Percentiles rank a stretch among this genome's conserved stretches.
phyloP scores from a whole-genome alignment of 192 early-diverging fungal species.

The Dissophora ornata region DNA sequence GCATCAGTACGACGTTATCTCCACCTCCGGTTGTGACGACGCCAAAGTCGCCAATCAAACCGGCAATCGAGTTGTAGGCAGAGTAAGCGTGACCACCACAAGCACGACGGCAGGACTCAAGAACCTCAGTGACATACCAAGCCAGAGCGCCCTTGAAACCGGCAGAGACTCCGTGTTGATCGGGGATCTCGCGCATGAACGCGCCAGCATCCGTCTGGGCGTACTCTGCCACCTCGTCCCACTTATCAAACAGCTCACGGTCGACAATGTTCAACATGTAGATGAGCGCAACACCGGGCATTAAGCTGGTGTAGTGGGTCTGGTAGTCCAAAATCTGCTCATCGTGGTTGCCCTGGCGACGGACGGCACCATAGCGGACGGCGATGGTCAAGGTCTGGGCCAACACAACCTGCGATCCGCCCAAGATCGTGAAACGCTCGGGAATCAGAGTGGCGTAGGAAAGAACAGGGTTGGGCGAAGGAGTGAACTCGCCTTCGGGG shows the following conservation, averaged over 20 bases:
- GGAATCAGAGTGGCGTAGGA: constrained; percentile 73
- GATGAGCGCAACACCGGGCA: constrained; percentile 65
- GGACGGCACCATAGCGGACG: constrained; percentile 68
- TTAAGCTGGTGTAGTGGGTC: constrained; percentile 67
- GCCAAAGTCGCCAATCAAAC: constrained; percentile 69
- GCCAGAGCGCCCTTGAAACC: constrained; percentile 63
- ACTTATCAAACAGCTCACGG: constrained; percentile 46
- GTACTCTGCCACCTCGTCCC: constrained; percentile 55
- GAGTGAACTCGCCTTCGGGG: constrained; percentile 63
- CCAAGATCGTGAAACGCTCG: constrained; percentile 66
- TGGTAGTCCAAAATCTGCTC: constrained; percentile 77
- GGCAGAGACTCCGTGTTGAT: constrained; percentile 70
- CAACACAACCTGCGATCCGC: constrained; percentile 51
- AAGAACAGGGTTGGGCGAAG: constrained; percentile 65
- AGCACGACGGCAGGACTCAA: constrained; percentile 64
- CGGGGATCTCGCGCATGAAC: constrained; percentile 61
- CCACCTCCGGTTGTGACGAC: constrained; percentile 70
- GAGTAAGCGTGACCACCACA: constrained; percentile 77
- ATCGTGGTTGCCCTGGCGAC: constrained; percentile 69
- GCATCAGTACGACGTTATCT: constrained; percentile 56
- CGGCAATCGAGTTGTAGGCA: constrained; percentile 71
- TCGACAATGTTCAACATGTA: constrained; percentile 60
- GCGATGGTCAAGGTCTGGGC: constrained; percentile 69
- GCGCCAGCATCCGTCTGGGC: constrained; percentile 59
- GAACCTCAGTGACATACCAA: constrained; percentile 63